phyloP scores from a whole-genome alignment of 208 protist species.

The Blastocrithidia nonstop region DNA sequence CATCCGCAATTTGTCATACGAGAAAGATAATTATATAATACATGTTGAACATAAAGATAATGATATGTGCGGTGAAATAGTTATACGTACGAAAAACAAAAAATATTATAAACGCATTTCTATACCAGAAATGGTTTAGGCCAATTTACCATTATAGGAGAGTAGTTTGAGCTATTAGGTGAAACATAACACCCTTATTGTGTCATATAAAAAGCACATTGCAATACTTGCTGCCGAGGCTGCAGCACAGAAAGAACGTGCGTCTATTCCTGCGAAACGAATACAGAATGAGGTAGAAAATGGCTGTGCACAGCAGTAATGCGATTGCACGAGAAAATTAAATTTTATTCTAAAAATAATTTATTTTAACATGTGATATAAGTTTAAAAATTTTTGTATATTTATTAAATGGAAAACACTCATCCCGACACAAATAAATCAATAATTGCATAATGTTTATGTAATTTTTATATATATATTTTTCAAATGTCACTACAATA shows the following conservation, averaged over 20 bases:
- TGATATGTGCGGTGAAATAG: conserved; percentile 59
- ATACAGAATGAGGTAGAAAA: conserved; percentile 22
- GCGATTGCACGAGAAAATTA: too few relatives aligned
- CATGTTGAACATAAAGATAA: conserved; percentile 40
- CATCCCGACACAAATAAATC: too few relatives aligned
- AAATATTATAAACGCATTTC: conserved; percentile 90
- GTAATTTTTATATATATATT: too few relatives aligned
- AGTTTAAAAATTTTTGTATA: too few relatives aligned
- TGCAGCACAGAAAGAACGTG: conserved; percentile 57
- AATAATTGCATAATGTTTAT: too few relatives aligned
- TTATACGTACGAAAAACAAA: conserved; percentile 90
- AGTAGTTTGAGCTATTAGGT: conserved; percentile 62
- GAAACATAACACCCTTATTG: conserved; percentile 86
- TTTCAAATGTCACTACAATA: too few relatives aligned
- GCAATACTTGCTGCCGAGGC: conserved; percentile 56
- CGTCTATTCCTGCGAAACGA: conserved; percentile 45
- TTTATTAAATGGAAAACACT: too few relatives aligned
- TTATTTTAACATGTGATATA: too few relatives aligned
- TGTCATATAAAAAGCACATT: conserved; percentile 84
- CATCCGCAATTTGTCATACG: conserved; percentile 87
- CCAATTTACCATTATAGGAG: conserved; percentile 34
- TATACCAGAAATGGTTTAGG: conserved; percentile 73
- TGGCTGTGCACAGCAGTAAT: conserved; percentile 55
- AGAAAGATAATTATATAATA: conserved; percentile 69
- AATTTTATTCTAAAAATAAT: too few relatives aligned